Evolutionary conservation across 768 basidiomycete genomes (phyloP).

Genomic region (Lyophyllum decastes): DNA sequence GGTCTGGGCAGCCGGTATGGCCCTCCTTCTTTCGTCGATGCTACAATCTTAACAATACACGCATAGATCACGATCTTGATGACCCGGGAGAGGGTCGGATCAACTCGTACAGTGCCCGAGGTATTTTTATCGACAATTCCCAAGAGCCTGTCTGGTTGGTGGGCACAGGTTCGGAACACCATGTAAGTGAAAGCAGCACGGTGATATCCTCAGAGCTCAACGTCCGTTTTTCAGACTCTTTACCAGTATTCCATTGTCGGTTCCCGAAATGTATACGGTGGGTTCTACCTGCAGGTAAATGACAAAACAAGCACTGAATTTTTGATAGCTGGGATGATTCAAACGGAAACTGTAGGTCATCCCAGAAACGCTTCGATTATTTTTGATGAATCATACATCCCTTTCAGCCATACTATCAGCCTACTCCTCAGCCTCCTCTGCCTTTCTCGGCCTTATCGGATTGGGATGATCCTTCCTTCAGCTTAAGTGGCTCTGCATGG

Average conservation of each 20-base stretch:
- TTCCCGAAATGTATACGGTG: slow-evolving; percentile 70
- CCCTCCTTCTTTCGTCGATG: not conserved
- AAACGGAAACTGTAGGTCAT: slow-evolving; percentile 67
- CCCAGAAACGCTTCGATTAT: too few relatives aligned
- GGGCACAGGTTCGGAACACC: slow-evolving; percentile 54
- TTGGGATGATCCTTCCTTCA: slow-evolving; percentile 57
- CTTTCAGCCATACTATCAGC: slow-evolving; percentile 69
- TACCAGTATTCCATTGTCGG: slow-evolving; percentile 71
- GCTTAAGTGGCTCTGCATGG: slow-evolving; percentile 44
- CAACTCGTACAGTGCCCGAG: slow-evolving; percentile 68
- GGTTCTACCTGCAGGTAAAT: slow-evolving; percentile 30
- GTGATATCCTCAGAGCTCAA: slow-evolving; percentile 46
- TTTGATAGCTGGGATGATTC: slow-evolving; percentile 33
- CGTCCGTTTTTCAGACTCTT: slow-evolving; percentile 48
- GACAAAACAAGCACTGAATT: not conserved
- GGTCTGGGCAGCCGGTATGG: slow-evolving; percentile 63
- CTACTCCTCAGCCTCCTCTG: slow-evolving; percentile 52
- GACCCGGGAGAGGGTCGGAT: slow-evolving; percentile 47
- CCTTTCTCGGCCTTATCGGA: slow-evolving; percentile 52
- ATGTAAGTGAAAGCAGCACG: not conserved
- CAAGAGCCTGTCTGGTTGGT: slow-evolving; percentile 80
- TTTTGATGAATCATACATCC: not conserved
- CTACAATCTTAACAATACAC: not conserved
- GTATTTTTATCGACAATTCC: slow-evolving; percentile 69
- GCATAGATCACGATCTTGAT: slow-evolving; percentile 72